These are phyloP conservation scores for Gaultheria prostrata DNA, from an alignment of 148 eudicot species.

Conservation along the genomic window DNA sequence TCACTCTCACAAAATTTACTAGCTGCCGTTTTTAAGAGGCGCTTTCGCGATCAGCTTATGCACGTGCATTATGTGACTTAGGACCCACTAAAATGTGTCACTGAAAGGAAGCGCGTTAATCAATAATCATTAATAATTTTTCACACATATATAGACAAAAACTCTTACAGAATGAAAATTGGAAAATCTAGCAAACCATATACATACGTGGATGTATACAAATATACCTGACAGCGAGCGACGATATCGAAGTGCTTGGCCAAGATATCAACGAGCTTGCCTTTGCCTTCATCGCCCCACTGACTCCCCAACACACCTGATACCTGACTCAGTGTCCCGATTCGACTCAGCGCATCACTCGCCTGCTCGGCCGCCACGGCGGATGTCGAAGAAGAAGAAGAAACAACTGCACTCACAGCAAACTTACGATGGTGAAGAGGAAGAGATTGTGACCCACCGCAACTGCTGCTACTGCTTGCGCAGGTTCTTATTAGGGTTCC, in stretches of 20 bases:
- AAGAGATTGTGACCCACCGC: slow-evolving; percentile 13
- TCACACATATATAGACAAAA: too few relatives aligned
- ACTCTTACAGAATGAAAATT: background rate
- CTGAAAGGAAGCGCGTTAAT: too few relatives aligned
- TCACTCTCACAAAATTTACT: too few relatives aligned
- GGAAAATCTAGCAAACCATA: background rate
- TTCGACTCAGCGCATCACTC: slow-evolving; percentile 42
- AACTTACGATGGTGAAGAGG: slow-evolving; percentile 16
- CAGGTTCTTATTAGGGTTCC: background rate
- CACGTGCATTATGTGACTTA: too few relatives aligned
- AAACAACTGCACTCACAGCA: slow-evolving; percentile 22
- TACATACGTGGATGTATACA: background rate
- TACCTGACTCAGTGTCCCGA: slow-evolving; percentile 66
- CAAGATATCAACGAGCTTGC: slow-evolving; percentile 83
- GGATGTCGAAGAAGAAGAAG: slow-evolving; percentile 9
- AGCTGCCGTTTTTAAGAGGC: too few relatives aligned
- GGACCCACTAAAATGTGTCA: too few relatives aligned
- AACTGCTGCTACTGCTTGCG: background rate
- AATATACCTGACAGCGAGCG: slow-evolving; percentile 86
- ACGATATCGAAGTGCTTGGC: slow-evolving; percentile 82
- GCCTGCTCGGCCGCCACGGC: slow-evolving; percentile 26
- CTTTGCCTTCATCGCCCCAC: slow-evolving; percentile 98
- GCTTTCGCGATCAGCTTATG: too few relatives aligned
- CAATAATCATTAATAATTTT: too few relatives aligned
- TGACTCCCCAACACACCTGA: slow-evolving; percentile 89